Percentiles rank a stretch among this genome's conserved stretches.
Evolutionary conservation across 768 basidiomycete genomes (phyloP).

Genomic region (Kwoniella heveanensis): DNA sequence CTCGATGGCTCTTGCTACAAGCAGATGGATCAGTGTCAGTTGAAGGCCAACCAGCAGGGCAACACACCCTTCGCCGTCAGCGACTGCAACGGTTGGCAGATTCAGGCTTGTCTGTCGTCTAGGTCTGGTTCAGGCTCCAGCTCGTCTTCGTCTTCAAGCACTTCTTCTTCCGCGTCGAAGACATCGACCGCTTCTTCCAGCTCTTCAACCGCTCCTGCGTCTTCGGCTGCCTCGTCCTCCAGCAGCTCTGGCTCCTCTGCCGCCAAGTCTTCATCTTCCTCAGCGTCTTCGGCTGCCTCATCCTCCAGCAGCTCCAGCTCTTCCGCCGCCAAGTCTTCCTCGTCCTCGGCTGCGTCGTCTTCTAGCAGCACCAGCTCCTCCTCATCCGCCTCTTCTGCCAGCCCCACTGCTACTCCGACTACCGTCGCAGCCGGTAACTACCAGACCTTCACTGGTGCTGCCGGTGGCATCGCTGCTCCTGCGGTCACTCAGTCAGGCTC

Average conservation of each 20-base stretch:
- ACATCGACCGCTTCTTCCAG: conserved; percentile 7
- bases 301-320: background rate
- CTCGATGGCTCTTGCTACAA: conserved; percentile 17
- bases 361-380: conserved; percentile 3
- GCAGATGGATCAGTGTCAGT: conserved; percentile 20
- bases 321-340: conserved; percentile 8
- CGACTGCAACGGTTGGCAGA: conserved; percentile 16
- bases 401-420: conserved; percentile 9
- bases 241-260: conserved; percentile 3
- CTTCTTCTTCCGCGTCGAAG: conserved; percentile 1
- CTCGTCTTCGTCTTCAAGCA: conserved; percentile 8
- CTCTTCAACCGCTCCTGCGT: background rate
- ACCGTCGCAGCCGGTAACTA: conserved; percentile 18
- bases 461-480: conserved; percentile 27
- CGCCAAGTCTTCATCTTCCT: conserved; percentile 3
- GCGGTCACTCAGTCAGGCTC: conserved; percentile 18
- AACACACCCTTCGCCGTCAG: conserved; percentile 13
- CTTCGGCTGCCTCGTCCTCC: conserved; percentile 12
- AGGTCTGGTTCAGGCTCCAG: conserved; percentile 2
- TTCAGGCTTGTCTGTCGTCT: conserved; percentile 16
- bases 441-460: conserved; percentile 25
- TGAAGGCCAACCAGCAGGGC: conserved; percentile 15
- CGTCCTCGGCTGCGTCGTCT: background rate
- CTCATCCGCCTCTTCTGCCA: conserved; percentile 5
- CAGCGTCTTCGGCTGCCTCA: conserved; percentile 9